These are phyloP conservation scores for Sugiyamaella boreocaroliniensis DNA, from an alignment of 805 yeast species.

Conservation along the genomic window DNA sequence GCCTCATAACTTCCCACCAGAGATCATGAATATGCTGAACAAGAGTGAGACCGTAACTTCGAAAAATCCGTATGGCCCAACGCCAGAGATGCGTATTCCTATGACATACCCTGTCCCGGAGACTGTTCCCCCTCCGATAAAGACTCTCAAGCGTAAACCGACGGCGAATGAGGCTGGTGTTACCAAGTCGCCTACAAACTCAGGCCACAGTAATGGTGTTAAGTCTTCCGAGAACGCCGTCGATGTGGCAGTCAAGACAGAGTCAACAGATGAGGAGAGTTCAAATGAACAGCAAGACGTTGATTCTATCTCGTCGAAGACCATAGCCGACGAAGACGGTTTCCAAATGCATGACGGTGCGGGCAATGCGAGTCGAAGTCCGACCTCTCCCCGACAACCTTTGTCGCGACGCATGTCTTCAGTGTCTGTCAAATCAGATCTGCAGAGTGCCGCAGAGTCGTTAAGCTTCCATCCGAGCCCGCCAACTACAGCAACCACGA, in stretches of 20 bases:
- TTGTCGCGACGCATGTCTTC: slow-evolving; percentile 5
- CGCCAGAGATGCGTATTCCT: slow-evolving; percentile 22
- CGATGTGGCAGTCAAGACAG: background rate
- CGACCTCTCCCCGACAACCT: background rate
- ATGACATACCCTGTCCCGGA: slow-evolving; percentile 6
- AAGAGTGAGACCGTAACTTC: slow-evolving; percentile 2
- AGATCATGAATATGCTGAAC: slow-evolving; percentile 17
- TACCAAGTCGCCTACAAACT: background rate
- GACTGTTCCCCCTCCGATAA: slow-evolving; percentile 12
- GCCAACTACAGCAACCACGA: slow-evolving; percentile 7
- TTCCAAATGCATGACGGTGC: background rate
- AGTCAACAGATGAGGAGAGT: background rate
- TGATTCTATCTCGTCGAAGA: no score
- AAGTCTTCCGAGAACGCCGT: background rate
- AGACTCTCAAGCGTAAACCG: slow-evolving; percentile 17
- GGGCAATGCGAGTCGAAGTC: background rate
- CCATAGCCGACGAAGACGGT: background rate
- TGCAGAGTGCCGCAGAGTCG: background rate
- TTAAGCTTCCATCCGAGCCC: slow-evolving; percentile 10
- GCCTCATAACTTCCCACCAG: slow-evolving; percentile 27
- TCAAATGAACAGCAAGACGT: no score
- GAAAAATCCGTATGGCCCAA: slow-evolving; percentile 17
- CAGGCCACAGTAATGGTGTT: background rate
- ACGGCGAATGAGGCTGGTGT: background rate
- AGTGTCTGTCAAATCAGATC: slow-evolving; percentile 1